phyloP scores from a whole-genome alignment of 306 rosid species.

The Urtica urens region DNA sequence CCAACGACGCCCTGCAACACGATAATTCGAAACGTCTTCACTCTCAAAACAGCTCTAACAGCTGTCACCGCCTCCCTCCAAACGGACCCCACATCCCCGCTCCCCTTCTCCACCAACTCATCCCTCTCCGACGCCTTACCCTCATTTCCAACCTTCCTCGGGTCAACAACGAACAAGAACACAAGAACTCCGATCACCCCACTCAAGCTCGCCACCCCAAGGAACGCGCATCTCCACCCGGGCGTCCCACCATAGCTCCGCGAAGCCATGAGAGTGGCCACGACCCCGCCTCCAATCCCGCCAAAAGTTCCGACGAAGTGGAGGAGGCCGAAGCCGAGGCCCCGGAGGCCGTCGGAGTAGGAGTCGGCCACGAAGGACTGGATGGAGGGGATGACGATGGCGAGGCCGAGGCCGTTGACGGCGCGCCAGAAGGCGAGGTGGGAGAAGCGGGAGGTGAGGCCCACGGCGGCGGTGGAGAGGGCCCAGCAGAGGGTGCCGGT shows the following conservation, averaged over 20 bases:
- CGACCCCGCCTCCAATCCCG: slow-evolving; percentile 92
- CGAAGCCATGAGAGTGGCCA: slow-evolving; percentile 95
- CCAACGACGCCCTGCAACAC: slow-evolving; percentile 89
- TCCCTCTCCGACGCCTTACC: slow-evolving; percentile 40
- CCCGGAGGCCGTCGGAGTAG: slow-evolving; percentile 66
- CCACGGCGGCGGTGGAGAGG: slow-evolving; percentile 89
- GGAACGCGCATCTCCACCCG: slow-evolving; percentile 87
- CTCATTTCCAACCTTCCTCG: slow-evolving; percentile 27
- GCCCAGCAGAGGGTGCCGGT: slow-evolving; percentile 94
- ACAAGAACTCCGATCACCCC: slow-evolving; percentile 72
- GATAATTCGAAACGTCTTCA: slow-evolving; percentile 73
- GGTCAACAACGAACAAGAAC: slow-evolving; percentile 63
- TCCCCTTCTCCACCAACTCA: slow-evolving; percentile 30
- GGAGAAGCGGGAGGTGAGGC: slow-evolving; percentile 39
- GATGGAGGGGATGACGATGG: slow-evolving; percentile 92
- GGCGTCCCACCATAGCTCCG: slow-evolving; percentile 51
- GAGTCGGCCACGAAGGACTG: slow-evolving; percentile 96
- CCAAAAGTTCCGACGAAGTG: slow-evolving; percentile 65
- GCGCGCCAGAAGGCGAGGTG: slow-evolving; percentile 93
- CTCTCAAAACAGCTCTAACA: slow-evolving; percentile 64
- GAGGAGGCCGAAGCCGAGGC: slow-evolving; percentile 78
- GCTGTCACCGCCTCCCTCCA: slow-evolving; percentile 77
- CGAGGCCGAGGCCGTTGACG: slow-evolving; percentile 84
- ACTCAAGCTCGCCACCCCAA: slow-evolving; percentile 73
- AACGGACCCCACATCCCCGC: slow-evolving; percentile 36